These are phyloP conservation scores for Phytomonas sp. DNA, from an alignment of 208 protist species.

Conservation along the genomic window DNA sequence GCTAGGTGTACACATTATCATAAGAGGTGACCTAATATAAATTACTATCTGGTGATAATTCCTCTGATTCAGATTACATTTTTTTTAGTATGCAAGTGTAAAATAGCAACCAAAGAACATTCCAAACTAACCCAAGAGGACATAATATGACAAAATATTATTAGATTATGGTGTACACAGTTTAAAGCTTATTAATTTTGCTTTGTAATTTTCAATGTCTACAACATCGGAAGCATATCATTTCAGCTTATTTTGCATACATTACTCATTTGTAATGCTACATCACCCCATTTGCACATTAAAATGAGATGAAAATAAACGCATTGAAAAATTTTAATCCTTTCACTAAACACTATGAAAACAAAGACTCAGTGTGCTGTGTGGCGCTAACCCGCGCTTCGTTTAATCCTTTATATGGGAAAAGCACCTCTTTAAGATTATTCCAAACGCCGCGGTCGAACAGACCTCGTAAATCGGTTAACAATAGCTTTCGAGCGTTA, in stretches of 20 bases:
- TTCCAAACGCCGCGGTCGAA: conserved; percentile 64
- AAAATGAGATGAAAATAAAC: conserved; percentile 2
- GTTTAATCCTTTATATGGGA: conserved; percentile 38
- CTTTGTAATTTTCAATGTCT: conserved; percentile 11
- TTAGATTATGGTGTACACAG: not conserved
- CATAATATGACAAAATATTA: conserved; percentile 11
- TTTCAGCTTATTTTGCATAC: not conserved
- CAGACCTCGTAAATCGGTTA: conserved; percentile 43
- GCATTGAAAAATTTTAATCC: not conserved
- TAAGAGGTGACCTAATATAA: not conserved
- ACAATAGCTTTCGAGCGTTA: conserved; percentile 40
- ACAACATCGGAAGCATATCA: not conserved
- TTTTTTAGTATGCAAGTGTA: conserved; percentile 2
- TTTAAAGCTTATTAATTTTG: conserved; percentile 5
- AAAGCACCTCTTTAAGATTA: conserved; percentile 76
- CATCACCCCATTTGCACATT: not conserved
- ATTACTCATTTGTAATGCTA: not conserved
- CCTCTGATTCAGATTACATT: not conserved
- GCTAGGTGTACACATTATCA: not conserved
- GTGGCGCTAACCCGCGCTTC: conserved; percentile 12
- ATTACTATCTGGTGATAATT: not conserved
- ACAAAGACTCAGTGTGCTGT: conserved; percentile 6
- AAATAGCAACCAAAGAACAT: conserved; percentile 3
- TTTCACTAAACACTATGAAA: not conserved
- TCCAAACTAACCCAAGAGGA: not conserved